Conservation (phyloP, 306 rosid species). For the Oemleria cerasiformis region DNA sequence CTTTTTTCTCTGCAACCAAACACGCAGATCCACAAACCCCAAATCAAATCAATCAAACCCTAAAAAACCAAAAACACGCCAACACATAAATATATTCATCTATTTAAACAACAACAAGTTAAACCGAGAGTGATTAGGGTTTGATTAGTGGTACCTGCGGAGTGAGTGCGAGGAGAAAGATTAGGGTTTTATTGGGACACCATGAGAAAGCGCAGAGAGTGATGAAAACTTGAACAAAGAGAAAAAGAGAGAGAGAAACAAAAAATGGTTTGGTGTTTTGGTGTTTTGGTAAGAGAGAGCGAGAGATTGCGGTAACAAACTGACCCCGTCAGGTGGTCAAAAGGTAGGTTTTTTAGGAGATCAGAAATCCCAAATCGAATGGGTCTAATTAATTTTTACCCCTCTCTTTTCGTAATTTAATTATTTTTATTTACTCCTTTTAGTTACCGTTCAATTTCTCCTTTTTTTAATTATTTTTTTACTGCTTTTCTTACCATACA, state of each 20-base stretch:
- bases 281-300: slow-evolving; percentile 24
- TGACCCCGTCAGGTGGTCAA: slow-evolving; percentile 49
- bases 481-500: background rate
- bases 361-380: slow-evolving; percentile 35
- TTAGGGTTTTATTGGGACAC: slow-evolving; percentile 64
- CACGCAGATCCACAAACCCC: slow-evolving; percentile 31
- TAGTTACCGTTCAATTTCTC: background rate
- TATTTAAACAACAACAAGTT: background rate
- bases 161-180: slow-evolving; percentile 37
- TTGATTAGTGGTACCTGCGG: slow-evolving; percentile 34
- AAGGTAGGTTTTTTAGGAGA: slow-evolving; percentile 75
- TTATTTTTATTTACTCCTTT: background rate
- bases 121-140: background rate
- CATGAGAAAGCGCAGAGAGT: slow-evolving; percentile 26
- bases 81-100: background rate
- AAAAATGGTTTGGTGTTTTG: background rate
- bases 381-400: slow-evolving; percentile 14
- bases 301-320: slow-evolving; percentile 41
- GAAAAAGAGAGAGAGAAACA: slow-evolving; percentile 17
- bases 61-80: background rate
- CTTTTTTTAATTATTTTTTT: background rate
- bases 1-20: slow-evolving; percentile 41
- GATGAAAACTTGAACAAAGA: background rate
- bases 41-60: slow-evolving; percentile 1
- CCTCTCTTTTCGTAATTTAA: slow-evolving; percentile 5